These are phyloP conservation scores for Trifolium subterraneum DNA, from an alignment of 306 rosid genomes.

Conservation along the genomic window DNA sequence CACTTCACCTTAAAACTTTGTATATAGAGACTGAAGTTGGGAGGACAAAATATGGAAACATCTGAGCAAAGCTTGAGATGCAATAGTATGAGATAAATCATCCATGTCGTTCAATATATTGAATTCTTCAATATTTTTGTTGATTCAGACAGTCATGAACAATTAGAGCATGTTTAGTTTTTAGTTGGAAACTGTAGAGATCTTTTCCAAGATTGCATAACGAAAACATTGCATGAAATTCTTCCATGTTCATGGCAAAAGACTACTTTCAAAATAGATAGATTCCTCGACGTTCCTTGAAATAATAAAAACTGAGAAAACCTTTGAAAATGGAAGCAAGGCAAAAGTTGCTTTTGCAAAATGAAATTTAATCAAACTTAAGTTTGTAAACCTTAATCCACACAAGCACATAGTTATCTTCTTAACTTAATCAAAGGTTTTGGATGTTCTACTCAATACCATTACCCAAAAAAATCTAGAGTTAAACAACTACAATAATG, in stretches of 20 bases:
- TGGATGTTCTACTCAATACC: background rate
- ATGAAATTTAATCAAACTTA: background rate
- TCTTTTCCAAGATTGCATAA: background rate
- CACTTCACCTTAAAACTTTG: no score
- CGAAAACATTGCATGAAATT: background rate
- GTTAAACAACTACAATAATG: conserved; percentile 14
- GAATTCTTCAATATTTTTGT: background rate
- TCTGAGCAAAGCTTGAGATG: background rate
- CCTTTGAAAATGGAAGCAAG: background rate
- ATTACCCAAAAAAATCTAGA: background rate
- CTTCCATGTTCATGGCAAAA: background rate
- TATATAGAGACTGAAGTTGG: background rate
- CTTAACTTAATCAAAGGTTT: background rate
- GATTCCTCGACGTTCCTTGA: background rate
- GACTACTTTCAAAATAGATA: background rate
- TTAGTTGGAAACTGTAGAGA: background rate
- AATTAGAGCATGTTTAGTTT: background rate
- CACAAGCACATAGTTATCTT: conserved; percentile 1
- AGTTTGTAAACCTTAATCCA: conserved; percentile 4
- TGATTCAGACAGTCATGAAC: background rate
- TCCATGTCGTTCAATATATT: background rate
- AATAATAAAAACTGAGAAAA: background rate
- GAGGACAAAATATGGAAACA: background rate
- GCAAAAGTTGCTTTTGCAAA: background rate
- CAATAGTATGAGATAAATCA: background rate